phyloP scores from a whole-genome alignment of 129 eudicot genomes.

The Saposhnikovia divaricata region DNA sequence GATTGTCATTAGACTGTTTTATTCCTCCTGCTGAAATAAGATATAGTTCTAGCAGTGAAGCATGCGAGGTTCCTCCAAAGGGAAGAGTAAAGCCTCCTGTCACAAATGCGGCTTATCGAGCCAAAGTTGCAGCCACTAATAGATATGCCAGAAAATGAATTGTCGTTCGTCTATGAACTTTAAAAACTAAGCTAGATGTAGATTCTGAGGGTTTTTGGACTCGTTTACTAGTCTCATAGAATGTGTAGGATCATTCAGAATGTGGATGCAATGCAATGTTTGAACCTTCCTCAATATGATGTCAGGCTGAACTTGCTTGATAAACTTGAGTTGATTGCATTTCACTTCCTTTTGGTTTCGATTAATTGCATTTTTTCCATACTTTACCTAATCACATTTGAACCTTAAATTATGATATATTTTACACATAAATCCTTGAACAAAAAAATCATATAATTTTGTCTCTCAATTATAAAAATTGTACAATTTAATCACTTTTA shows the following conservation, averaged over 20 bases:
- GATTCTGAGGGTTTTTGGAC: slow-evolving; percentile 16
- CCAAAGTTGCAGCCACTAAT: slow-evolving; percentile 60
- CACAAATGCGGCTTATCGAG: slow-evolving; percentile 51
- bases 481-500: no score
- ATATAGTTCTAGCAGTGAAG: slow-evolving; percentile 40
- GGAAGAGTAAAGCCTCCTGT: slow-evolving; percentile 51
- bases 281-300: not conserved
- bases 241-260: slow-evolving; percentile 37
- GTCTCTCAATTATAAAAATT: no score
- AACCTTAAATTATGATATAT: no score
- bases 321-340: no score
- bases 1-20: slow-evolving; percentile 75
- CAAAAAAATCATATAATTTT: no score
- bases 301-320: not conserved
- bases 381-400: no score
- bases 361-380: no score
- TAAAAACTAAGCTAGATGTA: slow-evolving; percentile 17
- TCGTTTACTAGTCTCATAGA: slow-evolving; percentile 21
- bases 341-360: no score
- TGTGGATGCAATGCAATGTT: slow-evolving; percentile 12
- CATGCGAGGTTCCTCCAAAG: slow-evolving; percentile 49
- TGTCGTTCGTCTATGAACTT: not conserved
- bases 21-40: slow-evolving; percentile 88
- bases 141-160: slow-evolving; percentile 24
- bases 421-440: no score